Percentiles rank a stretch among this genome's conserved stretches.
Conservation (phyloP, 176 grass and related monocot genomes). For the Triticum dicoccoides region DNA sequence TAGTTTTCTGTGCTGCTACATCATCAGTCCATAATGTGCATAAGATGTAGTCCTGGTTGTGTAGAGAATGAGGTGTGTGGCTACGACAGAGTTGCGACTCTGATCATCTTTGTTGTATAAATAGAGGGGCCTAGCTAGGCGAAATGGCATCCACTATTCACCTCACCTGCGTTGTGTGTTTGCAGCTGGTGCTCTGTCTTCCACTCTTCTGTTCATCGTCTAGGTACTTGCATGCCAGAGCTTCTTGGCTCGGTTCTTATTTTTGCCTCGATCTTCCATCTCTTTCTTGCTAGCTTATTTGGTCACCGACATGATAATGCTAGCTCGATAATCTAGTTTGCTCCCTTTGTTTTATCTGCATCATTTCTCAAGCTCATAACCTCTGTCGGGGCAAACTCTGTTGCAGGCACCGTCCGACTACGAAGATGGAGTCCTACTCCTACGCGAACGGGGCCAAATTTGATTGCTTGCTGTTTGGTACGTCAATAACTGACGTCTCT, state of each 20-base stretch:
- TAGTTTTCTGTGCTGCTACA: no score
- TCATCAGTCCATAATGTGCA: no score
- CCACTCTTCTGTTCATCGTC: neutral
- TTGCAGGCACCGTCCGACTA: slow-evolving; percentile 11
- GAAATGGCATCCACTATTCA: neutral
- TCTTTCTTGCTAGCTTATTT: neutral
- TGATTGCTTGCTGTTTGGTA: slow-evolving; percentile 83
- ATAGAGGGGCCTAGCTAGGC: neutral
- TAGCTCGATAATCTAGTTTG: neutral
- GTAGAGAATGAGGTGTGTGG: no score
- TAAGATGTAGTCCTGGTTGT: no score
- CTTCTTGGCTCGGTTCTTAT: no score
- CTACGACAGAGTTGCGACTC: no score
- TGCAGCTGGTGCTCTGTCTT: neutral
- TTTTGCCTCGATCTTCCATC: no score
- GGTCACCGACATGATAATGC: neutral
- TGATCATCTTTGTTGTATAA: slow-evolving; percentile 20
- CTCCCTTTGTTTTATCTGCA: neutral
- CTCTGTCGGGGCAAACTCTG: neutral
- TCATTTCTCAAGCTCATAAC: neutral
- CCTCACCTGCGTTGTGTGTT: no score
- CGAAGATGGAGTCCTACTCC: slow-evolving; percentile 35
- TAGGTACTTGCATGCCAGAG: neutral
- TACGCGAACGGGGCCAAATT: slow-evolving; percentile 49
- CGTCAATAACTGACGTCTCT: neutral